Evolutionary conservation across 345 rosid species (phyloP).

Genomic region (Barbarea vulgaris): DNA sequence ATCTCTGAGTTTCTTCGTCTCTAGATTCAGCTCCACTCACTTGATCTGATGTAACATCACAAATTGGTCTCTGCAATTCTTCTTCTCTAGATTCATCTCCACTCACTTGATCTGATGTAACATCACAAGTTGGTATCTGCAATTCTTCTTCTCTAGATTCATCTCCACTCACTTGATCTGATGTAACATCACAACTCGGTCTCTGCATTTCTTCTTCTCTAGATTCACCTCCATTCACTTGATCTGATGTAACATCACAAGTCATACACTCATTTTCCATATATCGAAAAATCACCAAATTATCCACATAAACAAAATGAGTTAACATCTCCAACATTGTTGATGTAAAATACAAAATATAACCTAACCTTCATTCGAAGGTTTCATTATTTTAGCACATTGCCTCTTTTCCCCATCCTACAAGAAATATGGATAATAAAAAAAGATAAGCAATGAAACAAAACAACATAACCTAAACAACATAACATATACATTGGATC

Average conservation of each 20-base stretch:
- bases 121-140: neutral
- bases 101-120: neutral
- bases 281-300: neutral
- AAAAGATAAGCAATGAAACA: neutral
- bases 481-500: neutral
- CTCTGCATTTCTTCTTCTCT: neutral
- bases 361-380: slow-evolving; percentile 18
- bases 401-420: slow-evolving; percentile 32
- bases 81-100: slow-evolving; percentile 3
- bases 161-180: neutral
- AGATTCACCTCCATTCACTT: neutral
- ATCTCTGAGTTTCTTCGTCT: slow-evolving; percentile 3
- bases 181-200: neutral
- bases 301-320: neutral
- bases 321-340: neutral
- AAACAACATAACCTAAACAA: neutral
- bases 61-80: neutral
- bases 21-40: neutral
- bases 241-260: neutral
- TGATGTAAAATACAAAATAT: neutral
- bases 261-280: neutral
- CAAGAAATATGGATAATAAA: neutral
- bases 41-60: neutral
- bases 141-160: neutral
- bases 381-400: slow-evolving; percentile 30